Conservation (phyloP, 495 filamentous ascomycete species). For the Penicillium cataractarum region DNA sequence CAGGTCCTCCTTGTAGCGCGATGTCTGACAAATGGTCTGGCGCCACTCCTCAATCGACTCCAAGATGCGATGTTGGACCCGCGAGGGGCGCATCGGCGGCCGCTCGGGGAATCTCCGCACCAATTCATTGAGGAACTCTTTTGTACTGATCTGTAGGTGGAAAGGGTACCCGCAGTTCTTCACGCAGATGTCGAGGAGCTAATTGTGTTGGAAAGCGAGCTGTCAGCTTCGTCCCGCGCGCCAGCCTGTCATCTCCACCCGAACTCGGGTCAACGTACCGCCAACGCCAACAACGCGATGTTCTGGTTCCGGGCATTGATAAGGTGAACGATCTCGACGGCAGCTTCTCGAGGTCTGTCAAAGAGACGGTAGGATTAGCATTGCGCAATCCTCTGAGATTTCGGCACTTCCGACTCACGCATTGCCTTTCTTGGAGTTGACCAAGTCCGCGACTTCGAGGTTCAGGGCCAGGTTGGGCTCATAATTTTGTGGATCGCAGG, state of each 20-base stretch:
- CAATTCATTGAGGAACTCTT: constrained; percentile 98
- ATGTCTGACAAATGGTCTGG: constrained; percentile 96
- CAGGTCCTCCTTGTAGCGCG: constrained; percentile 93
- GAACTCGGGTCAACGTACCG: constrained; percentile 45
- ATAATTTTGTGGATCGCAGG: constrained; percentile 94
- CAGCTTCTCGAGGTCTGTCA: constrained; percentile 83
- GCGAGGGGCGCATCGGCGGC: constrained; percentile 79
- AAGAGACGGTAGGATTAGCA: constrained; percentile 5
- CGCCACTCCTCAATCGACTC: constrained; percentile 99
- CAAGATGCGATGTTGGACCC: constrained; percentile 89
- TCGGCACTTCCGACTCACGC: constrained; percentile 56
- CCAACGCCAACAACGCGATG: constrained; percentile 84
- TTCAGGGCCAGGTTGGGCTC: constrained; percentile 96
- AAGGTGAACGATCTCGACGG: constrained; percentile 89
- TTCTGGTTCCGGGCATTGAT: constrained; percentile 97
- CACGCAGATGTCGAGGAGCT: constrained; percentile 96
- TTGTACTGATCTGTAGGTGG: constrained; percentile 96
- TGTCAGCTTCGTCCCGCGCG: constrained; percentile 31
- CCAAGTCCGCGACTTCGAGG: constrained; percentile 93
- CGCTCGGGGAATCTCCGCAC: constrained; percentile 95
- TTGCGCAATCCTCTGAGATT: constrained; percentile 18
- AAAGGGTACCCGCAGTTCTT: constrained; percentile 99
- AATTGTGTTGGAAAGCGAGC: constrained; percentile 27
- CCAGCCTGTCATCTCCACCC: constrained; percentile 21
- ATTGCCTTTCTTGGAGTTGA: constrained; percentile 97